phyloP scores from a whole-genome alignment of 768 basidiomycete genomes.

The Leccinellum albellum region DNA sequence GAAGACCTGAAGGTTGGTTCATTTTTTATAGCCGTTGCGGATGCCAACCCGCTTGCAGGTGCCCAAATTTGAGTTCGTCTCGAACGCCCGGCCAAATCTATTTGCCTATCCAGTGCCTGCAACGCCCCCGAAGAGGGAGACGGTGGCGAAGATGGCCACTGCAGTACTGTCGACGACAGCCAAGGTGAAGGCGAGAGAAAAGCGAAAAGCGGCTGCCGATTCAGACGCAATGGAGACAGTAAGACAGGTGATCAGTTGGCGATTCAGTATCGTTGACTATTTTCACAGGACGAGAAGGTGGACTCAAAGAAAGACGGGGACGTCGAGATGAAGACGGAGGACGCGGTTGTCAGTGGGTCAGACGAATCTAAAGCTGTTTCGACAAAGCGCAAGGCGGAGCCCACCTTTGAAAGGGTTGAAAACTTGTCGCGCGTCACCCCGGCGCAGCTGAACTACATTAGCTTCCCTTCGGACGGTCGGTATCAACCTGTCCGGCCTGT shows the following conservation, averaged over 20 bases:
- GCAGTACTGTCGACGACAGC: constrained; percentile 97
- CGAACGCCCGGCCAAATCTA: constrained; percentile 84
- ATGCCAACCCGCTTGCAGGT: constrained; percentile 46
- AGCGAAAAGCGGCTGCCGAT: constrained; percentile 83
- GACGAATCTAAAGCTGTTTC: constrained; percentile 50
- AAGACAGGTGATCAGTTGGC: constrained; percentile 25
- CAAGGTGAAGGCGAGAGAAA: constrained; percentile 93
- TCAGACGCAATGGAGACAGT: constrained; percentile 82
- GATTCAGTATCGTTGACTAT: constrained; percentile 13
- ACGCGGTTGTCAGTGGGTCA: constrained; percentile 53
- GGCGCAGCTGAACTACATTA: constrained; percentile 78
- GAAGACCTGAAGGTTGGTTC: constrained; percentile 71
- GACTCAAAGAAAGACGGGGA: constrained; percentile 59
- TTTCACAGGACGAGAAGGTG: constrained; percentile 48
- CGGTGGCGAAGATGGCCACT: constrained; percentile 85
- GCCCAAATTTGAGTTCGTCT: constrained; percentile 90
- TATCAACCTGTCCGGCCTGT: constrained; percentile 89
- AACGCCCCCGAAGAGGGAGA: constrained; percentile 90
- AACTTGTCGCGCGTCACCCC: constrained; percentile 95
- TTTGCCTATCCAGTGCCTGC: constrained; percentile 88
- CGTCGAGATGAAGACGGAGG: constrained; percentile 77
- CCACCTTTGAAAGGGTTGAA: constrained; percentile 65
- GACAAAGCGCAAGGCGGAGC: constrained; percentile 66
- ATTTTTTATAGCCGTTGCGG: neutral
- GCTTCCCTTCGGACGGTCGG: constrained; percentile 73